Evolutionary conservation across 768 basidiomycete species (phyloP), one percentile per base, ranked within the genome.

Genomic region (Phylloporus sp.): DNA sequence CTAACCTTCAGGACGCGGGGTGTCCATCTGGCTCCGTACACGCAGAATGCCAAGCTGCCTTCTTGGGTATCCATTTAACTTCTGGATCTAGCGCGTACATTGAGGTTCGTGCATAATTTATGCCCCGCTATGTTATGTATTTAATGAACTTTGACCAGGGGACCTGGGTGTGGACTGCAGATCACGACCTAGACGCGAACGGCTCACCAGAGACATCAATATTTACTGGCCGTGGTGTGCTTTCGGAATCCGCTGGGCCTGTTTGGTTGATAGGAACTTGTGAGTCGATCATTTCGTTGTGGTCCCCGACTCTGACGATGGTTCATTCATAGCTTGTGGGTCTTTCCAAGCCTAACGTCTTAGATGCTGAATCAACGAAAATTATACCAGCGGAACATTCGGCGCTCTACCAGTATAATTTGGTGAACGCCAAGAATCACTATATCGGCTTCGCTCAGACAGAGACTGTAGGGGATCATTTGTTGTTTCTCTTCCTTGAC

Each of bases 101-200:
- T 24, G 86, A 88, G 75, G 86, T 84, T 5, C 18, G 50, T 45
- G 15, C 6, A 12, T 11, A n/a, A 29, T 28, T 9, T 5, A 0
- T 27, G 40, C 16, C 15, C 18, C 12, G 0, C n/a, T 36, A 8
- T 5, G 0, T 5, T 8, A 7, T 35, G 4, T 6, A 49, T 22
- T 54, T 13, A 56, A 31, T 29, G 20, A 34, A 39, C 26, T 13
- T 23, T 18, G 20, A 27, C 24, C 48, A 86, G 83, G 85, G 84
- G 4, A 77, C 81, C 13, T 91, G 88, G 89, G 77, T 88, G 2
- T 91, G 89, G 89, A 70, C 80, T 5, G 86, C 88, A 12, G 90
- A 92, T 58, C 89, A 92, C 57, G 62, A 64, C 34, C 6, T 64
- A 2, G 82, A 88, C 50, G 67, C 87, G 16, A 79, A 83, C 46